Evolutionary conservation across 768 basidiomycete species (phyloP).

Genomic region (Tulasnella sp.): DNA sequence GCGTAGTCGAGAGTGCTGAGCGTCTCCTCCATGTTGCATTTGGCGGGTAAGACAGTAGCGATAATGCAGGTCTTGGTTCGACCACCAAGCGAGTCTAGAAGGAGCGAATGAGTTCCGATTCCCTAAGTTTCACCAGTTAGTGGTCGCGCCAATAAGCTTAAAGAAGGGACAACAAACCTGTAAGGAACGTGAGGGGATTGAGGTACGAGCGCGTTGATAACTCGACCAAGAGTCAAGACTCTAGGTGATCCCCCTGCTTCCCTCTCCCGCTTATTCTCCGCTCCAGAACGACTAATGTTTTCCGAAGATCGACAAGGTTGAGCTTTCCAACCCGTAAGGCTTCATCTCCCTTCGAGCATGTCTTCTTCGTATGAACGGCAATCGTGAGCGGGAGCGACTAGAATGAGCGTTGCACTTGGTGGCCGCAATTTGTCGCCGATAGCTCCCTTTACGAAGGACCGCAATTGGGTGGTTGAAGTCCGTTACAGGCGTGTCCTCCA

Average conservation of each 20-base stretch:
- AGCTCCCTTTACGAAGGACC: constrained; percentile 85
- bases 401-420: constrained; percentile 99
- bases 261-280: constrained; percentile 90
- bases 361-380: constrained; percentile 89
- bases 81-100: constrained; percentile 99
- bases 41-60: constrained; percentile 92
- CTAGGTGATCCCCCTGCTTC: constrained; percentile 99
- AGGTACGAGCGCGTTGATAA: constrained; percentile 95
- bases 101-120: constrained; percentile 95
- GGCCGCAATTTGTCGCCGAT: constrained; percentile 88
- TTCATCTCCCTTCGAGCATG: constrained; percentile 73
- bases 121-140: constrained; percentile 52
- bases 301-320: constrained; percentile 97
- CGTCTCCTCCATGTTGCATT: constrained; percentile 95
- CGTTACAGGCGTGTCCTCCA: constrained; percentile 87
- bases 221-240: constrained; percentile 94
- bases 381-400: constrained; percentile 95
- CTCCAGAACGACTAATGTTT: constrained; percentile 94
- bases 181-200: constrained; percentile 92
- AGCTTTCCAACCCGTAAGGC: constrained; percentile 91
- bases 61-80: constrained; percentile 97
- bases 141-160: constrained; percentile 28
- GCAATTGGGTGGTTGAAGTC: constrained; percentile 80
- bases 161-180: constrained; percentile 55
- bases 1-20: constrained; percentile 98